A percentile compares a stretch with the other conserved stretches of the same genome.
These are phyloP conservation scores for Colletotrichum paranaense DNA, from an alignment of 2,329 filamentous ascomycete species.

Conservation along the genomic window DNA sequence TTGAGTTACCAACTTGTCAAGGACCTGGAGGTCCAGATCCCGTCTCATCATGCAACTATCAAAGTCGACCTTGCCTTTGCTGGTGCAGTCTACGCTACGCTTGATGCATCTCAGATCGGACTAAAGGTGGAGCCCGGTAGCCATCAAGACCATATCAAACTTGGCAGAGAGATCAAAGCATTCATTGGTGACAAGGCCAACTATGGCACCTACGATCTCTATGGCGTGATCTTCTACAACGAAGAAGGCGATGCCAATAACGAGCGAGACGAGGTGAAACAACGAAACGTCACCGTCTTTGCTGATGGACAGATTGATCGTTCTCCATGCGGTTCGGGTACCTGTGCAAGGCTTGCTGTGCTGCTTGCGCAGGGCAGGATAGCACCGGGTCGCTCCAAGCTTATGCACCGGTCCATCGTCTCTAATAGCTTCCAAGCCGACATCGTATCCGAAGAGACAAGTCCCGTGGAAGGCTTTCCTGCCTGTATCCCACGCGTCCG, in stretches of 20 bases:
- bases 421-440: slow-evolving; percentile 1
- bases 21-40: not conserved
- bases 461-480: slow-evolving; percentile 1
- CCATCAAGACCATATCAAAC: slow-evolving; percentile 7
- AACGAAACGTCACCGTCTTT: slow-evolving; percentile 41
- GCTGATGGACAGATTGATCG: slow-evolving; percentile 43
- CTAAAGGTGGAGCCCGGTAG: slow-evolving; percentile 7
- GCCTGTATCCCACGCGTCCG: slow-evolving; percentile 18
- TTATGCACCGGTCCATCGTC: slow-evolving; percentile 11
- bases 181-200: slow-evolving; percentile 11
- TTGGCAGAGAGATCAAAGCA: slow-evolving; percentile 26
- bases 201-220: slow-evolving; percentile 4
- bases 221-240: slow-evolving; percentile 31
- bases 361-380: slow-evolving; percentile 23
- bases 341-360: slow-evolving; percentile 37
- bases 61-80: slow-evolving; percentile 15
- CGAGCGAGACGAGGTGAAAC: not conserved
- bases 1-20: slow-evolving; percentile 17
- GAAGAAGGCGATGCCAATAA: not conserved
- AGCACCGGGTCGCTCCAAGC: not conserved
- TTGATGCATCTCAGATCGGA: slow-evolving; percentile 14
- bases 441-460: not conserved
- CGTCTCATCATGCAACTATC: not conserved
- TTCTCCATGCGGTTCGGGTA: slow-evolving; percentile 42
- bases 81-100: slow-evolving; percentile 24